Percentiles rank a stretch among this genome's conserved stretches.
Evolutionary conservation across 257 asterid genomes (phyloP).

Genomic region (Solanum piurae): DNA sequence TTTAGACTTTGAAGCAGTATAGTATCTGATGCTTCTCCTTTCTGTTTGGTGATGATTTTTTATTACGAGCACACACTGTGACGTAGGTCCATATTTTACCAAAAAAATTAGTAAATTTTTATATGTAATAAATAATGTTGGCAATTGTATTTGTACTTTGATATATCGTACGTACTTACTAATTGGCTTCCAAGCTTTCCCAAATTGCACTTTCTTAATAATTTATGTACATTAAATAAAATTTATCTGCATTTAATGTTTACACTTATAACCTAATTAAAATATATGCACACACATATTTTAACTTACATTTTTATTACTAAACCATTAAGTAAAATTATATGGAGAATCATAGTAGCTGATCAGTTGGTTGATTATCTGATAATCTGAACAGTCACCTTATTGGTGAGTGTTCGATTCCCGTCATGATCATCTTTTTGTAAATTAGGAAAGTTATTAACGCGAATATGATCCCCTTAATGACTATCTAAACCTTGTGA

Average conservation of each 20-base stretch:
- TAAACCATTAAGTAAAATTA: not conserved
- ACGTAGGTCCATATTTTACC: not conserved
- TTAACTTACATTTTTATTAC: too few species aligned
- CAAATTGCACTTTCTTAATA: not conserved
- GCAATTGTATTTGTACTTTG: too few species aligned
- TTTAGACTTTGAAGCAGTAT: not conserved
- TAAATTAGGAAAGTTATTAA: not conserved
- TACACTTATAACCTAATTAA: too few species aligned
- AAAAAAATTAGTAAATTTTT: too few species aligned
- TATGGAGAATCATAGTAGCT: too few species aligned
- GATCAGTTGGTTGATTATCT: too few species aligned
- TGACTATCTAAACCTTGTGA: not conserved
- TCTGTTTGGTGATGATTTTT: not conserved
- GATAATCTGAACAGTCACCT: too few species aligned
- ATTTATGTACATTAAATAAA: not conserved
- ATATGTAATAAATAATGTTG: too few species aligned
- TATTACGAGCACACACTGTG: not conserved
- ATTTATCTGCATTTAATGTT: not conserved
- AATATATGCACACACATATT: too few species aligned
- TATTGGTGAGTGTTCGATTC: too few species aligned
- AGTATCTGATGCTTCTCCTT: not conserved
- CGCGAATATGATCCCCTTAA: not conserved
- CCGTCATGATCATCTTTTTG: not conserved
- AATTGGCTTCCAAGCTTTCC: not conserved
- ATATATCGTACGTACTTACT: too few species aligned